phyloP scores from a whole-genome alignment of 441 rosid species.

The Corymbia calophylla region DNA sequence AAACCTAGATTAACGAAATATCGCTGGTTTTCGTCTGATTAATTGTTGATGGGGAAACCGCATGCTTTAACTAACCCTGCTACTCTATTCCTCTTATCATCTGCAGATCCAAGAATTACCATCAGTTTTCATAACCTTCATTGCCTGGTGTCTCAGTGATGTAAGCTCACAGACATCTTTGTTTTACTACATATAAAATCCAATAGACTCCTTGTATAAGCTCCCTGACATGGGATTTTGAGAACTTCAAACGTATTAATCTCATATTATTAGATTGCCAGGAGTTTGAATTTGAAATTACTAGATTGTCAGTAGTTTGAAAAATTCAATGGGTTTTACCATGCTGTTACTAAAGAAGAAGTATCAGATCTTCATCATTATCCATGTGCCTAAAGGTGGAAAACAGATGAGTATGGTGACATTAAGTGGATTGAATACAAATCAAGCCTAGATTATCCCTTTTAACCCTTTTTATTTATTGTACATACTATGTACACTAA shows the following conservation, averaged over 20 bases:
- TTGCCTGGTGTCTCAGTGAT: constrained; percentile 70
- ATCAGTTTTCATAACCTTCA: constrained; percentile 58
- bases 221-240: neutral
- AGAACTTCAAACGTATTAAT: neutral
- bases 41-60: neutral
- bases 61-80: neutral
- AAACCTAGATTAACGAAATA: neutral
- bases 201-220: neutral
- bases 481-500: neutral
- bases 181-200: neutral
- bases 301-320: neutral
- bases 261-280: neutral
- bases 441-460: neutral
- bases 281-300: neutral
- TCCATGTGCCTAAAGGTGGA: neutral
- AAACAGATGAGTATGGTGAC: neutral
- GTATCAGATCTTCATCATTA: neutral
- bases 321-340: neutral
- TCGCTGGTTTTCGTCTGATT: neutral
- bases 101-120: constrained; percentile 58
- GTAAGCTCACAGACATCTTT: constrained; percentile 26
- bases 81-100: neutral
- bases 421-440: neutral
- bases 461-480: neutral
- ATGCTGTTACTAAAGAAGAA: neutral